Conservation (phyloP, 352 stramenopile species). For the Vaucheria bursata region DNA sequence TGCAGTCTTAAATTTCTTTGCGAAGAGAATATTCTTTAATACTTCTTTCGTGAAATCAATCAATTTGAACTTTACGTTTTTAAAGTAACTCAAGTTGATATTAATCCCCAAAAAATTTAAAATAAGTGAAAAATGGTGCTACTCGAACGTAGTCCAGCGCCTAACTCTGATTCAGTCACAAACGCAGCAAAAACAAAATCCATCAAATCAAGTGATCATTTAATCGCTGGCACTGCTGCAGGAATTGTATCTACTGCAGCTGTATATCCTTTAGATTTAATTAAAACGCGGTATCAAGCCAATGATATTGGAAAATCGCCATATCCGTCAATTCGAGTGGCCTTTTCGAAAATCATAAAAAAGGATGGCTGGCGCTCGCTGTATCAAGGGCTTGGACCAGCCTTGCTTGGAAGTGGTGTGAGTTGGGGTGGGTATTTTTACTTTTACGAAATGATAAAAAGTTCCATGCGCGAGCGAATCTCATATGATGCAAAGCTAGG, state of each 20-base stretch:
- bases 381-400: constrained; percentile 84
- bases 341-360: constrained; percentile 50
- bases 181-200: no score
- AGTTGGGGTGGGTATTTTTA: constrained; percentile 98
- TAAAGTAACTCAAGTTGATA: no score
- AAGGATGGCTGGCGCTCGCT: constrained; percentile 74
- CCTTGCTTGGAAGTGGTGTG: constrained; percentile 83
- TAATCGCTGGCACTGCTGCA: constrained; percentile 48
- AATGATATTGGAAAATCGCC: constrained; percentile 40
- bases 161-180: no score
- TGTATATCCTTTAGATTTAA: constrained; percentile 90
- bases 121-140: no score
- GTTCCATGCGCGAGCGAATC: background rate
- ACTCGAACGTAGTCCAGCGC: no score
- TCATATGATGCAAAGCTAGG: constrained; percentile 46
- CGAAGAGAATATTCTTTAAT: no score
- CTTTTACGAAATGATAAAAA: constrained; percentile 91
- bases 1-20: no score
- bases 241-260: constrained; percentile 53
- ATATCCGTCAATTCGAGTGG: constrained; percentile 40
- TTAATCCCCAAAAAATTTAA: no score
- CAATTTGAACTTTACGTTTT: no score
- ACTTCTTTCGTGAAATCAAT: no score
- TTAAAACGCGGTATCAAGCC: constrained; percentile 94
- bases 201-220: no score